These are phyloP conservation scores for Lactarius akahatsu DNA, from an alignment of 768 basidiomycete species.

Conservation along the genomic window DNA sequence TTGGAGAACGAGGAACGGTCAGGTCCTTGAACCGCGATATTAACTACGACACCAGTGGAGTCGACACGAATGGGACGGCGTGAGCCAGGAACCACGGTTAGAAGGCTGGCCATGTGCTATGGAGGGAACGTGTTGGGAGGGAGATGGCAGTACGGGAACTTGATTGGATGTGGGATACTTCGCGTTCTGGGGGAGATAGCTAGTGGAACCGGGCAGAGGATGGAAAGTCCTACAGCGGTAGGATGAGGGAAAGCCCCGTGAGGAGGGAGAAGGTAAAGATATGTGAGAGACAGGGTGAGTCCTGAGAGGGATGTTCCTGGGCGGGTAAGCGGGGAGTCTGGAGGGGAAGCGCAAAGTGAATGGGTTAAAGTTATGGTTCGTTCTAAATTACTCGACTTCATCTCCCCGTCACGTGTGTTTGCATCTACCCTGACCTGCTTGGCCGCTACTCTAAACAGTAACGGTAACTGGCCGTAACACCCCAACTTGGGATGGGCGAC, in stretches of 20 bases:
- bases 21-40: constrained; percentile 20
- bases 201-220: not conserved
- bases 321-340: not conserved
- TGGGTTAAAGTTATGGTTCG: not conserved
- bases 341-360: not conserved
- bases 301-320: not conserved
- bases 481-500: constrained; percentile 8
- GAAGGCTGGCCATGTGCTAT: constrained; percentile 22
- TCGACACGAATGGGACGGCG: constrained; percentile 29
- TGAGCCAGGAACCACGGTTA: constrained; percentile 28
- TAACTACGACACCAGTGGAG: constrained; percentile 25
- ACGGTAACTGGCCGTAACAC: not conserved
- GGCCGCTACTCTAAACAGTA: not conserved
- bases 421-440: not conserved
- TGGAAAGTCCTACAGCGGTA: constrained; percentile 1
- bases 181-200: constrained; percentile 3
- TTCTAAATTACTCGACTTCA: constrained; percentile 2
- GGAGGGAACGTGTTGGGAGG: not conserved
- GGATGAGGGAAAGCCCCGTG: constrained; percentile 7
- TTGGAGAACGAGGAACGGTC: constrained; percentile 20
- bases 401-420: constrained; percentile 22
- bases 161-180: constrained; percentile 2
- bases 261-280: constrained; percentile 2
- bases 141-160: not conserved
- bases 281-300: constrained; percentile 2